Evolutionary conservation across 164 flowering plant species (phyloP).

Genomic region (Stephania cephalantha): DNA sequence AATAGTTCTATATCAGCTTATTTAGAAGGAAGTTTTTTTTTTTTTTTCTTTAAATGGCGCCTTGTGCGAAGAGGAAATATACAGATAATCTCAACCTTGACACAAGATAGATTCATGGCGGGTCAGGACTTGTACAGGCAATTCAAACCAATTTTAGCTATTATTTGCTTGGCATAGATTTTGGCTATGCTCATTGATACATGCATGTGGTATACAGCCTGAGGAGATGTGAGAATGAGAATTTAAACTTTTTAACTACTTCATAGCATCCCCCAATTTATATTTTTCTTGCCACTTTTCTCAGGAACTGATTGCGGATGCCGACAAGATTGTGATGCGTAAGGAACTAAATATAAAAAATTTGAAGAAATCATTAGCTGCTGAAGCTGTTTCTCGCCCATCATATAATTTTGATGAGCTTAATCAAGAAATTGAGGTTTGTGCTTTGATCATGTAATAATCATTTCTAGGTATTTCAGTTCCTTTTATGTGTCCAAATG

Average conservation of each 20-base stretch:
- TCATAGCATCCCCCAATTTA: not conserved
- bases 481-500: not conserved
- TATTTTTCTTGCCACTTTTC: not conserved
- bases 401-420: slow-evolving; percentile 64
- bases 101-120: not conserved
- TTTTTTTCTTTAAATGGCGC: not conserved
- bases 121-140: not conserved
- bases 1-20: not conserved
- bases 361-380: slow-evolving; percentile 41
- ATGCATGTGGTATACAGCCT: no score
- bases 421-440: slow-evolving; percentile 57
- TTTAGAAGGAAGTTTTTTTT: not conserved
- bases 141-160: not conserved
- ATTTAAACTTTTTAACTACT: not conserved
- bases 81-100: not conserved
- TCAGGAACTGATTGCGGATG: slow-evolving; percentile 46
- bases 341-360: slow-evolving; percentile 49
- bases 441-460: slow-evolving; percentile 22
- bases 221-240: not conserved
- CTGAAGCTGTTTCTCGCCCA: slow-evolving; percentile 34
- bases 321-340: slow-evolving; percentile 39
- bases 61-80: not conserved
- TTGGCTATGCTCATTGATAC: no score
- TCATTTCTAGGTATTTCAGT: not conserved
- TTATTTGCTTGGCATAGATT: no score